Evolutionary conservation across 2,329 filamentous ascomycete species (phyloP).

Genomic region (Epichloe bromicola): DNA sequence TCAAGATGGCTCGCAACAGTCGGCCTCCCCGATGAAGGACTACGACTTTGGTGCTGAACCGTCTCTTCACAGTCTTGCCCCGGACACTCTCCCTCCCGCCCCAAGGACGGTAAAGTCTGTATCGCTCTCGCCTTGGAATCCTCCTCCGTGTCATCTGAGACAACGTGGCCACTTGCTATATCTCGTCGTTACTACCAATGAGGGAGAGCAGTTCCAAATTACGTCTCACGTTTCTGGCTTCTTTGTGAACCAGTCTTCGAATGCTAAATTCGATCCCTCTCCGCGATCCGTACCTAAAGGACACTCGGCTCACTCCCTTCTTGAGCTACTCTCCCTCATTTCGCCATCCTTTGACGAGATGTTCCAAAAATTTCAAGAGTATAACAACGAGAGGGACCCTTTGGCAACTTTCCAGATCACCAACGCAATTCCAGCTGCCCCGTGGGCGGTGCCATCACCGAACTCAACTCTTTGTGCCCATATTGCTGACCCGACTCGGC

Average conservation of each 20-base stretch:
- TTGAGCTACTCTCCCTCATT: conserved; percentile 63
- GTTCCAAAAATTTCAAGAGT: conserved; percentile 68
- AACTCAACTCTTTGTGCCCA: conserved; percentile 55
- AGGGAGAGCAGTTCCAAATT: conserved; percentile 89
- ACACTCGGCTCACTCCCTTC: conserved; percentile 69
- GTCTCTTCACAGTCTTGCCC: conserved; percentile 58
- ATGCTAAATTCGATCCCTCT: conserved; percentile 85
- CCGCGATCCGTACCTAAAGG: conserved; percentile 69
- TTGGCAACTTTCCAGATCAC: conserved; percentile 91
- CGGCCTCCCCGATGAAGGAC: conserved; percentile 39
- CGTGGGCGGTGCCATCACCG: conserved; percentile 72
- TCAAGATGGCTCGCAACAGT: conserved; percentile 12
- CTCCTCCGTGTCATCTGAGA: conserved; percentile 79
- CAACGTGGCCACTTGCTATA: conserved; percentile 91
- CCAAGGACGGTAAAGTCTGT: conserved; percentile 89
- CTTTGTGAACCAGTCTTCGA: conserved; percentile 93
- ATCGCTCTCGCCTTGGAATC: conserved; percentile 88
- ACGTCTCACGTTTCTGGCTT: conserved; percentile 91
- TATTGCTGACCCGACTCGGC: conserved; percentile 70
- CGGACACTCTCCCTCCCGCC: conserved; percentile 48
- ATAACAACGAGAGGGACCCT: conserved; percentile 74
- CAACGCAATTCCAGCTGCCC: conserved; percentile 82
- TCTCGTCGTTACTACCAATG: conserved; percentile 75
- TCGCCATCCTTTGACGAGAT: conserved; percentile 71
- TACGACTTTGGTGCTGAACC: conserved; percentile 67